Percentiles rank a stretch among this genome's conserved stretches.
Conservation (phyloP, 805 yeast genomes). For the Tetrapisispora arboricola region DNA sequence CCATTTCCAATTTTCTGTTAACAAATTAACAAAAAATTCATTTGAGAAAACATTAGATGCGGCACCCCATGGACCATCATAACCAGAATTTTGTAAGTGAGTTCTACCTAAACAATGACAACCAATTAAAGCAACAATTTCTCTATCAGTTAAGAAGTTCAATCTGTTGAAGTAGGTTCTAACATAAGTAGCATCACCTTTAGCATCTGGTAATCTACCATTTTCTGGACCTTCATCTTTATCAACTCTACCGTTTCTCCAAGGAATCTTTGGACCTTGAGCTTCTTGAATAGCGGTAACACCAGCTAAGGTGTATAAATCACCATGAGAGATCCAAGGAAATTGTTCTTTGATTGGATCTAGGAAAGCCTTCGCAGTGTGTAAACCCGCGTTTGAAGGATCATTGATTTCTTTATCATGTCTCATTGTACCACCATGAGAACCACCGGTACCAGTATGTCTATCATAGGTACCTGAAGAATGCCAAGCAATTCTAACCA, state of each 20-base stretch:
- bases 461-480: conserved; percentile 72
- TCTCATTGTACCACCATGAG: conserved; percentile 63
- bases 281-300: conserved; percentile 68
- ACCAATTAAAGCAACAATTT: conserved; percentile 63
- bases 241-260: conserved; percentile 80
- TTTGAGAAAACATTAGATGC: conserved; percentile 66
- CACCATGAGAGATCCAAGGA: conserved; percentile 71
- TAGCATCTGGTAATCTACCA: conserved; percentile 68
- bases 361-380: conserved; percentile 45
- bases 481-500: conserved; percentile 81
- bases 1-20: conserved; percentile 44
- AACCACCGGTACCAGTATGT: conserved; percentile 49
- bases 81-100: conserved; percentile 60
- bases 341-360: conserved; percentile 44
- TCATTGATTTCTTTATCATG: conserved; percentile 41
- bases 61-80: conserved; percentile 86
- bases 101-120: conserved; percentile 75
- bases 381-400: conserved; percentile 55
- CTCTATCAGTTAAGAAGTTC: conserved; percentile 54
- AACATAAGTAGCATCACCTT: conserved; percentile 54
- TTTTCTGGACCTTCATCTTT: conserved; percentile 45
- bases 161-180: conserved; percentile 52
- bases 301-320: conserved; percentile 70
- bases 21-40: conserved; percentile 53
- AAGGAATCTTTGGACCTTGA: conserved; percentile 67